A percentile compares a stretch with the other conserved stretches of the same genome.
Conservation (phyloP, 495 filamentous ascomycete genomes). For the Lasiosphaeriaceae sp. region DNA sequence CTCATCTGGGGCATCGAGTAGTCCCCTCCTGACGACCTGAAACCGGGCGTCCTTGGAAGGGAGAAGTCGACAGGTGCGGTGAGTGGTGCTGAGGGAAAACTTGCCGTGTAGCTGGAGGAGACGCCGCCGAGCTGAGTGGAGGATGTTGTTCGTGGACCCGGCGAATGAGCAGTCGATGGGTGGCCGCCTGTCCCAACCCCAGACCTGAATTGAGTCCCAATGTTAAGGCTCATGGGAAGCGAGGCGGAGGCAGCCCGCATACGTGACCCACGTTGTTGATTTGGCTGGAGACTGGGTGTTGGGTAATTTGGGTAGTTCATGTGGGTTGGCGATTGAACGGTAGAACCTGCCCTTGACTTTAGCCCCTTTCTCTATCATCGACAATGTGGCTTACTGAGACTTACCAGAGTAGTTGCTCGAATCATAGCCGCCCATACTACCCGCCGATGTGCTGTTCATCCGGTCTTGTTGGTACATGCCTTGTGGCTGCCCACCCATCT, state of each 20-base stretch:
- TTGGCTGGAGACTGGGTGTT: conserved; percentile 36
- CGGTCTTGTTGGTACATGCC: conserved; percentile 31
- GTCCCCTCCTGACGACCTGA: conserved; percentile 38
- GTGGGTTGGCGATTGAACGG: conserved; percentile 45
- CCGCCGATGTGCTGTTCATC: conserved; percentile 18
- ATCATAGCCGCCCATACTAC: conserved; percentile 42
- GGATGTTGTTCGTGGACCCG: conserved; percentile 32
- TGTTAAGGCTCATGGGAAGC: conserved; percentile 42
- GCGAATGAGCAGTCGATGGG: conserved; percentile 37
- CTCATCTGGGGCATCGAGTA: conserved; percentile 55
- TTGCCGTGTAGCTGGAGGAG: conserved; percentile 43
- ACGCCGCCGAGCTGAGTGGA: conserved; percentile 36
- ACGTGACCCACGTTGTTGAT: conserved; percentile 40
- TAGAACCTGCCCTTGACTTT: conserved; percentile 30
- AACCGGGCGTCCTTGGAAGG: conserved; percentile 43
- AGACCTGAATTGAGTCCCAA: conserved; percentile 47
- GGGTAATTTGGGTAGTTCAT: conserved; percentile 42
- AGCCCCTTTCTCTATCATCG: neutral
- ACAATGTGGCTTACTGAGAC: conserved; percentile 15
- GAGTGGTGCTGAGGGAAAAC: conserved; percentile 51
- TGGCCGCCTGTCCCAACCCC: conserved; percentile 36
- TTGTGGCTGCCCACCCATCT: conserved; percentile 40
- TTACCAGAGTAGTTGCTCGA: conserved; percentile 50
- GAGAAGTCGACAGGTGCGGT: conserved; percentile 52
- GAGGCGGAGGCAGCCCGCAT: conserved; percentile 45